Evolutionary conservation across 2,329 filamentous ascomycete genomes (phyloP), one percentile per base, ranked within the genome.

Genomic region (Diaporthe longicolla): DNA sequence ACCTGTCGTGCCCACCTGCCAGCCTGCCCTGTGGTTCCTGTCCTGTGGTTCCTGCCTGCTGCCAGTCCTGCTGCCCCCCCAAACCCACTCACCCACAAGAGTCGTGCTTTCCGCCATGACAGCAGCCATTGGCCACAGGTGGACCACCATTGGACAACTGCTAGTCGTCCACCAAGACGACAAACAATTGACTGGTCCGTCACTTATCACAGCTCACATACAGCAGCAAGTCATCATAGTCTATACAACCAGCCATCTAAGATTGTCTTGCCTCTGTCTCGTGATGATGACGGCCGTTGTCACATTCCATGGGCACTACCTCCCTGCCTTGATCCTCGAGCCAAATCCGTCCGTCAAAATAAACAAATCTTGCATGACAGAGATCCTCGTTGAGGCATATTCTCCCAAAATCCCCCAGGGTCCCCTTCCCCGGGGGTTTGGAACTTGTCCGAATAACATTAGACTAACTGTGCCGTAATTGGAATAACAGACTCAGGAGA

Each of bases 171-270:
- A 7, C 24, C 37, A 63, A 63, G 6, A 7, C 59, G 32, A 65
- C 40, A 32, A 48, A 26, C 15, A 43, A 17, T 2, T 17, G 5
- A 43, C 40, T 50, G 61, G 61, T 13, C 52, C 43, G 73, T 74
- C 73, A 74, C 71, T 63, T 72, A 32, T 74, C 69, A 68, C 52
- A 74, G 52, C 52, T 72, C 73, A 68, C 54, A 19, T 59, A 32
- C 59, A 57, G 21, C 21, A 4, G 37, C 61, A 69, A 69, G 52
- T 32, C 29, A 32, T 50, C 52, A 26, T 10, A 37, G 40, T 52
- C 24, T 26, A 48, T n/a, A 54, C 35, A 58, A 10, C 37, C 11
- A 17, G 40, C 29, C 24, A 45, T 35, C 37, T 11, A 63, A 61
- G 65, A 73, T 71, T 70, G 37, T 48, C 72, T 29, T 29, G 45